Evolutionary conservation across 805 yeast species (phyloP), one percentile per base, ranked within the genome.

Genomic region (Yarrowia divulgata): DNA sequence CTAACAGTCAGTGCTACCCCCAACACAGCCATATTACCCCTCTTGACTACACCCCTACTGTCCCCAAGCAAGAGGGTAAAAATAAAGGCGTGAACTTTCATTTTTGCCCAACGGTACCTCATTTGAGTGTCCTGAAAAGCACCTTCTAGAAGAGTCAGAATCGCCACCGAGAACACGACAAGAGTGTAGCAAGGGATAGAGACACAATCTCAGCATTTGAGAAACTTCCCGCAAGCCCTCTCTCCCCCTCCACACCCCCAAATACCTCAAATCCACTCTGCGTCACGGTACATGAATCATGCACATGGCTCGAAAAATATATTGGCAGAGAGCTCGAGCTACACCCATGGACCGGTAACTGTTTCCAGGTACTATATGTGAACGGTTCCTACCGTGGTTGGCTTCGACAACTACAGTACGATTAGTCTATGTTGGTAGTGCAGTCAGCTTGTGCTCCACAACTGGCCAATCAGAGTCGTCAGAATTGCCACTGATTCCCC

Each of bases 61-160:
- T 3, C 29, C n/a, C 19, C 57, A 18, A 8, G 43, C 52, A 52
- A 35, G 39, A 54, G 29, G 29, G 29, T 23, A 19, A 54, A 37
- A 40, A 29, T 40, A 40, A 57, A 8, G 39, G 63, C 63, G 63
- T 57, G 29, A 57, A 57, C 63, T 57, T 57, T 57, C 48, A 57
- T 40, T 16, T 42, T 57, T 40, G 29, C 63, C 63, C 63, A 57
- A 57, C 63, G 48, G 46, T 42, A 29, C 62, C 34, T 16, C 37
- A 18, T 35, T 35, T 35, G 14, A 3, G 7, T 14, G 40, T 2
- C 35, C 6, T 9, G 5, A 14, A 18, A 43, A 8, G 23, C n/a
- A 0, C 10, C 32, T 35, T 32, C 54, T 39, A 32, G 19, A 32
- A 16, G 35, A 8, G 13, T 4, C 23, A 3, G 9, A 6, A 10